Base-by-base conservation (phyloP, 2,329 filamentous ascomycete species). In the Myriosclerotinia scirpicola region DNA sequence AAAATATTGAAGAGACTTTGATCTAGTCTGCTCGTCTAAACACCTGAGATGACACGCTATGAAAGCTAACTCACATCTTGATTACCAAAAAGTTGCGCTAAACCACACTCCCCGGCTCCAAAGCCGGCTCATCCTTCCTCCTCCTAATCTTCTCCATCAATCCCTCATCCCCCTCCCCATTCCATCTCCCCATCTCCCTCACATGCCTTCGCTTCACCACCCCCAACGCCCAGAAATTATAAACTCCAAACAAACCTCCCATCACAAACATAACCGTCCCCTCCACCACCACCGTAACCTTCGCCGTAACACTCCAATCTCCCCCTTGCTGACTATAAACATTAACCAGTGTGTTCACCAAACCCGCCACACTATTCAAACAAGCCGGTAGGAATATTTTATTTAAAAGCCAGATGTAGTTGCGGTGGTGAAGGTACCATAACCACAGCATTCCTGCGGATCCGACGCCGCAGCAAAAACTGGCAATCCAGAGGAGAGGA, bases 391-490 rank as follows among this genome's bases (percentile, higher is more conserved):
- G 34, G 55, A 75, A 75, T 36, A 75, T 73, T 4, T 67, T 66
- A 48, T 74, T 73, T 0, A 73, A 46, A 3, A 75, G 48, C 75
- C 74, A 76, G 20, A 75, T 69, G 52, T 71, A 73, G 46, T 76
- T 75, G 2, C 50, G 12, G 8, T 67, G 62, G 46, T 69, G 69
- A 8, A 53, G 46, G 36, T 54, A 70, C 70, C 69, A 75, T 1
- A 76, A 66, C 59, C 67, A 73, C 12, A 69, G 17, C 71, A 76
- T 75, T 0, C 75, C 74, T 0, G 64, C 17, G 0, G 70, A 69
- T 1, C 75, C 73, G 30, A 75, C 69, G 3, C 60, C 66, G 4
- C 69, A 73, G 40, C 71, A 74, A 5, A 71, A 54, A 1, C 58
- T 66, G 0, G 69, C 74, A 2, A 75, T 55, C 12, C 71, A 66